phyloP scores from a whole-genome alignment of 768 basidiomycete species.

The Hericium erinaceus region DNA sequence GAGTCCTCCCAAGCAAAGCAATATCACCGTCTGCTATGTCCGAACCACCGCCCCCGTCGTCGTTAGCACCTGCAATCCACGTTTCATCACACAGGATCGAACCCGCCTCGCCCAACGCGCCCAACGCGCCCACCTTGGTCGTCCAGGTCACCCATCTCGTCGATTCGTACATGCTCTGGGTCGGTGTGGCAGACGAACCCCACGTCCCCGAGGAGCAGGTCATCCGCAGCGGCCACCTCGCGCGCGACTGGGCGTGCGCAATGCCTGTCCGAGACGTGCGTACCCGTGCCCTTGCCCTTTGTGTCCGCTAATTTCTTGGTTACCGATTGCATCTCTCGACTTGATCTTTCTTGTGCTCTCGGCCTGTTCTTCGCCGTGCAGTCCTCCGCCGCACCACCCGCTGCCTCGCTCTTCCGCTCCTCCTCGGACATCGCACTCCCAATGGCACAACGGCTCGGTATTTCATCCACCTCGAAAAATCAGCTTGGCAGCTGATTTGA shows the following conservation, averaged over 20 bases:
- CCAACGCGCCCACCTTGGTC: conserved; percentile 47
- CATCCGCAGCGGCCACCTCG: conserved; percentile 46
- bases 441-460: conserved; percentile 78
- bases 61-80: conserved; percentile 21
- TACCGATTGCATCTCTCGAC: background rate
- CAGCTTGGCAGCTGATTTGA: conserved; percentile 11
- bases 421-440: conserved; percentile 54
- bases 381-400: conserved; percentile 17
- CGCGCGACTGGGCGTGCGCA: conserved; percentile 75
- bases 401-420: conserved; percentile 57
- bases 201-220: conserved; percentile 27
- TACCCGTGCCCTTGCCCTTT: conserved; percentile 1
- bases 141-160: conserved; percentile 60
- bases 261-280: conserved; percentile 49
- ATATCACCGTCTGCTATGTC: too few relatives aligned
- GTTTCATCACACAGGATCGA: conserved; percentile 42
- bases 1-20: too few relatives aligned
- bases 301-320: background rate
- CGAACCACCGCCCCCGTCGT: background rate
- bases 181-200: conserved; percentile 46
- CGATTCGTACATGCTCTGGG: conserved; percentile 78
- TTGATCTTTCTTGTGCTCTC: background rate
- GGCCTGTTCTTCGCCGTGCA: background rate
- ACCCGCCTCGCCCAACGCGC: conserved; percentile 39
- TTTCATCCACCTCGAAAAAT: conserved; percentile 19